phyloP scores from a whole-genome alignment of 768 basidiomycete genomes.

The Suillus variegatus region DNA sequence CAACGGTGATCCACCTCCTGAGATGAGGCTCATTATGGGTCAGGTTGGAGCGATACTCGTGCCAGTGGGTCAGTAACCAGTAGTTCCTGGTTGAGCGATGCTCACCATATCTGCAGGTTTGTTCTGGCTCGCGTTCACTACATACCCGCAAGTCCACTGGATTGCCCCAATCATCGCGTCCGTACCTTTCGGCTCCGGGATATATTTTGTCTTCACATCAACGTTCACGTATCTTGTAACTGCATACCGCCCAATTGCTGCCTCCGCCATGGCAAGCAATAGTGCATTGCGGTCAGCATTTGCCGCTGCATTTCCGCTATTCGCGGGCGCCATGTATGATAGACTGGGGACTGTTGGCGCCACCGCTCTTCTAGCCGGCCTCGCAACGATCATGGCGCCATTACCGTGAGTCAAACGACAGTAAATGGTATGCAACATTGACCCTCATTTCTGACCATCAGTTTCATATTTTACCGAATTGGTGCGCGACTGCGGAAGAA shows the following conservation, averaged over 20 bases:
- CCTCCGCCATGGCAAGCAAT: constrained; percentile 72
- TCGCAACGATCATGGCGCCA: constrained; percentile 62
- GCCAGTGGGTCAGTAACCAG: constrained; percentile 48
- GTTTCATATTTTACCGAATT: constrained; percentile 49
- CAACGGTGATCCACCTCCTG: constrained; percentile 58
- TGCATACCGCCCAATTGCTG: constrained; percentile 51
- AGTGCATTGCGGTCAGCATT: constrained; percentile 47
- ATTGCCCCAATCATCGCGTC: constrained; percentile 47
- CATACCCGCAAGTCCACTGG: constrained; percentile 48
- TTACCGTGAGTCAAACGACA: constrained; percentile 47
- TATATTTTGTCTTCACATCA: constrained; percentile 65
- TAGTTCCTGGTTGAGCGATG: neutral
- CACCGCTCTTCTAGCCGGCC: constrained; percentile 67
- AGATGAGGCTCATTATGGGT: constrained; percentile 65
- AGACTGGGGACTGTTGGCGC: constrained; percentile 69
- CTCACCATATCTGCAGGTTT: constrained; percentile 31
- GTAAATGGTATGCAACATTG: neutral
- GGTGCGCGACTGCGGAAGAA: constrained; percentile 44
- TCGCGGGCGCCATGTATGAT: constrained; percentile 51
- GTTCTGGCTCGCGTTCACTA: constrained; percentile 59
- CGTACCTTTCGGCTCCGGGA: constrained; percentile 53
- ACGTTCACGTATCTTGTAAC: constrained; percentile 63
- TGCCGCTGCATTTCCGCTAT: constrained; percentile 54
- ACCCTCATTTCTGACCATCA: constrained; percentile 17
- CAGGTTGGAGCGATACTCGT: constrained; percentile 67